Evolutionary conservation across 192 early-diverging fungal genomes (phyloP), one percentile per base, ranked within the genome.

Genomic region (Kickxella alabastrina): DNA sequence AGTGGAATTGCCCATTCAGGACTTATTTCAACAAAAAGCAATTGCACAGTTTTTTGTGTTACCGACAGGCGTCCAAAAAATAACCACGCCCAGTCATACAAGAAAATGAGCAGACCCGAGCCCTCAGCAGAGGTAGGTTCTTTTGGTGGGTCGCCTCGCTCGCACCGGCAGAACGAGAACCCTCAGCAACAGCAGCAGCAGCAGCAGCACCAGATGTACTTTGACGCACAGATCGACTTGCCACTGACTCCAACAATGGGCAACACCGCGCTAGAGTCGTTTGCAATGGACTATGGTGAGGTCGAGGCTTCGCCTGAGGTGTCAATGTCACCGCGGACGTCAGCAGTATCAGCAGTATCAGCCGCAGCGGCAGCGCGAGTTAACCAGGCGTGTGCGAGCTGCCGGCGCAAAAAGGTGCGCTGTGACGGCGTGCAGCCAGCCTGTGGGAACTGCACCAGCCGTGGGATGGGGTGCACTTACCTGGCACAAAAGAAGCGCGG

Each of bases 391-490:
- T 78, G 75, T 26, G 80, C 77, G 6, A 68, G 63, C 27, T 82
- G 80, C 29, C 62, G 78, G 21, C 49, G 64, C 49, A 74, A 75
- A 25, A 82, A 82, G 62, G 59, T 79, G 36, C 78, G 77, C 22
- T 82, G 80, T 44, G 75, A 82, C 35, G 80, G 77, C 38, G 43
- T 44, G 10, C 61, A 71, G 49, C 80, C 80, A 10, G 47, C 61
- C 7, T 81, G 80, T 29, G 46, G 49, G 35, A 79, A 81, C 62
- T 81, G 80, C 56, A 29, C 62, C 9, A 51, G 35, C 14, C 67
- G 67, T 22, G 52, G 56, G 14, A 62, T 77, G 44, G 25, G n/a
- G 24, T 77, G 75, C 55, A 56, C 49, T 3, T 77, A 77, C 26
- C 52, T 60, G 32, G 66, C 57, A 0, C 65, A 66, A 44, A 70